These are phyloP conservation scores for Colletotrichum cuscutae DNA, from an alignment of 2,329 filamentous ascomycete species.

Conservation along the genomic window DNA sequence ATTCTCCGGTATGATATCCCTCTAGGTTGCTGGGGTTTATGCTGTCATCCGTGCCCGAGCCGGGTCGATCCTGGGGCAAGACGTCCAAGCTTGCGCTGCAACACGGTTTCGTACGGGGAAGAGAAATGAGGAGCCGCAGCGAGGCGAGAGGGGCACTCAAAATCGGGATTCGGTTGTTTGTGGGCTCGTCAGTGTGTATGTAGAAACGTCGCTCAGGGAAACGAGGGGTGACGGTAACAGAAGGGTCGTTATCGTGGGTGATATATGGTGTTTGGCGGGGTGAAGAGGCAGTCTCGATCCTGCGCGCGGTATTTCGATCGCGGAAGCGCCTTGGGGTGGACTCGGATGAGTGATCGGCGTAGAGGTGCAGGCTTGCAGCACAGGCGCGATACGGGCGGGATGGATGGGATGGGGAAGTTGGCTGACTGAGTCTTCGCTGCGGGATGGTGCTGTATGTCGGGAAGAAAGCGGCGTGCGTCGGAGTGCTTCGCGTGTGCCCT, in stretches of 20 bases:
- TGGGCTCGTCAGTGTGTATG: neutral
- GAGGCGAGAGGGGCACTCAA: neutral
- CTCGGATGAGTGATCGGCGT: constrained; percentile 7
- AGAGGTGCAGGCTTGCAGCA: neutral
- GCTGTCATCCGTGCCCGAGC: constrained; percentile 33
- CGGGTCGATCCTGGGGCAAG: constrained; percentile 25
- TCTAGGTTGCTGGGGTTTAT: constrained; percentile 26
- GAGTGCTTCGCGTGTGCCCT: constrained; percentile 14
- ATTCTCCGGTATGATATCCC: constrained; percentile 15
- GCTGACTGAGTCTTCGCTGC: neutral
- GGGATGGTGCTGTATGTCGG: constrained; percentile 5
- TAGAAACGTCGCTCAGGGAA: neutral
- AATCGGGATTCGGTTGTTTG: neutral
- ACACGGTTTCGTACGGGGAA: constrained; percentile 26
- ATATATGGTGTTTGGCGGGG: constrained; percentile 11
- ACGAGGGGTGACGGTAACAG: neutral
- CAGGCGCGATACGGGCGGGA: constrained; percentile 9
- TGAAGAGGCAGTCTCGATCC: constrained; percentile 11
- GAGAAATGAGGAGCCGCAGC: constrained; percentile 14
- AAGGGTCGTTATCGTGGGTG: constrained; percentile 11
- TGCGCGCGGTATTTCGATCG: constrained; percentile 27
- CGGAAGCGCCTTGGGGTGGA: neutral
- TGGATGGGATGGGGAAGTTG: neutral
- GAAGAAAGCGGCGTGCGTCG: constrained; percentile 1
- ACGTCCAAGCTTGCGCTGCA: constrained; percentile 21